Base-by-base conservation (phyloP, 106 monocot genomes). In the Gastrodia elata region DNA sequence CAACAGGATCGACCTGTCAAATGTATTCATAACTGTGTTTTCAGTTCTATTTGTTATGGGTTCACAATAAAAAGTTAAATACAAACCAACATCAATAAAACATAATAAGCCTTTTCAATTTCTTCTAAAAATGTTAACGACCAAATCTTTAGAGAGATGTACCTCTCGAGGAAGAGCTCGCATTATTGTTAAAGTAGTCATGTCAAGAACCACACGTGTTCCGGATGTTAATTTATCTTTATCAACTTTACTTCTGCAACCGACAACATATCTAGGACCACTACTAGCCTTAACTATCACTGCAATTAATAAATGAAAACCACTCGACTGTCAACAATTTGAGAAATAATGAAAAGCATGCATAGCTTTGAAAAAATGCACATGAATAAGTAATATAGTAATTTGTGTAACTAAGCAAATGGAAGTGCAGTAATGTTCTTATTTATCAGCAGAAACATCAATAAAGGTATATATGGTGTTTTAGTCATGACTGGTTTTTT, bases 201-300 rank as follows among this genome's bases (percentile, higher is more conserved):
- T 97, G 73, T 97, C 96, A 73, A 97, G 92, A 43, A 97, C 96
- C 8, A 97, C 90, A 76, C 96, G 92, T 39, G 96, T 97, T 72
- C 96, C 96, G 76, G 96, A 74, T 76, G 86, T 90, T 24, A 97
- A 80, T 68, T 97, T 97, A 76, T 90, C 92, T 72, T 89, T 89
- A 64, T 97, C 96, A 65, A 97, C 96, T 77, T 97, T 97, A 68
- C 92, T 97, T 10, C 96, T 87, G 78, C 96, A 97, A 59, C 96
- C 96, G 79, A 97, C 96, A 38, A 97, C 96, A 86, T 97, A 97
- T 79, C 96, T 90, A 32, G 96, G 96, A n/a, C 96, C 96, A 73
- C 96, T 97, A 59, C 96, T 97, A 56, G 96, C 92, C 78, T 97
- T 97, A 28, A 97, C 96, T 74, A 97, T 92, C 67, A 97, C 96